phyloP scores from a whole-genome alignment of 2,329 filamentous ascomycete genomes.

The Mycosphaerelloides madeirae region DNA sequence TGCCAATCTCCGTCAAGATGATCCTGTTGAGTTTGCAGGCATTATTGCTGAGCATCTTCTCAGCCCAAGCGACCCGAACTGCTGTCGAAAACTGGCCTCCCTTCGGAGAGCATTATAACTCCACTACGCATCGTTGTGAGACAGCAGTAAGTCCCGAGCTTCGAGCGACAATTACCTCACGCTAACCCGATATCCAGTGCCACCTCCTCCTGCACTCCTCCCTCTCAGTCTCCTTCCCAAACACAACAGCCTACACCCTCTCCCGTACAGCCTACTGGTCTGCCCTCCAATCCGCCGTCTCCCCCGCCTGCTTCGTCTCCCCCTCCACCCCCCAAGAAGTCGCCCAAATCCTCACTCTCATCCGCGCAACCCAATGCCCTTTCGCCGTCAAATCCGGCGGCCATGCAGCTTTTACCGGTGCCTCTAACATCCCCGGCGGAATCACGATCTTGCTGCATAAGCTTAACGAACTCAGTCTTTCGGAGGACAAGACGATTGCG shows the following conservation, averaged over 20 bases:
- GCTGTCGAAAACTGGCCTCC: too few species aligned
- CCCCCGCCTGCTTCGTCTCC: slow-evolving; percentile 16
- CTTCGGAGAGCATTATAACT: too few species aligned
- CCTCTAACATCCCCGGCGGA: slow-evolving; percentile 24
- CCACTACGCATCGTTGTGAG: too few species aligned
- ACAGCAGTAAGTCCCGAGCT: too few species aligned
- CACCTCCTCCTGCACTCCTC: too few species aligned
- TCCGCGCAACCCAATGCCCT: slow-evolving; percentile 14
- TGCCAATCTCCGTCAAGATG: too few species aligned
- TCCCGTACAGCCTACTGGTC: slow-evolving; percentile 13
- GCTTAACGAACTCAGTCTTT: slow-evolving; percentile 18
- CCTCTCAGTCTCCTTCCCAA: too few species aligned
- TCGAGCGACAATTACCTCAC: too few species aligned
- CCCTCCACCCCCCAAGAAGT: slow-evolving; percentile 11
- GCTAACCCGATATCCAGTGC: too few species aligned
- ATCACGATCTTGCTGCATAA: slow-evolving; percentile 24
- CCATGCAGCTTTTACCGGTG: slow-evolving; percentile 22
- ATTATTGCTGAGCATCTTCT: too few species aligned
- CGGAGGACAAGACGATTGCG: slow-evolving; percentile 5
- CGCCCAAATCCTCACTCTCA: slow-evolving; percentile 6
- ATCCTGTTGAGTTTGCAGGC: too few species aligned
- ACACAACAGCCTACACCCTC: slow-evolving; percentile 4
- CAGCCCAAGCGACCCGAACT: too few species aligned
- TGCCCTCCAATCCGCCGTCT: slow-evolving; percentile 8
- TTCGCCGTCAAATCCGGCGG: slow-evolving; percentile 30